Base-by-base conservation (phyloP, 805 yeast genomes). In the Yarrowia bubula region DNA sequence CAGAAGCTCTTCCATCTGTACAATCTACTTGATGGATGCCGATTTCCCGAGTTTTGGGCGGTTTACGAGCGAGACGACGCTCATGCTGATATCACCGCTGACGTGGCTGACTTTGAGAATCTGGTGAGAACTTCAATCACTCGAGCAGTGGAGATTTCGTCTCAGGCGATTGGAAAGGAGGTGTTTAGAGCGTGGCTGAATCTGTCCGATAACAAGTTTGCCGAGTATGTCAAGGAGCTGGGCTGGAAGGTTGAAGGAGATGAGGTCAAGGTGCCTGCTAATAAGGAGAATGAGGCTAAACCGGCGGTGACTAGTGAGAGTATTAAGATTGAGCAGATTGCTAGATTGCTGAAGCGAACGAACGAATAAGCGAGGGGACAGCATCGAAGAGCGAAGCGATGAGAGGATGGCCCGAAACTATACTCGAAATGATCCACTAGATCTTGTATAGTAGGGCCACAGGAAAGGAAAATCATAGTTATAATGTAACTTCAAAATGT, bases 21-120 rank as follows among this genome's bases (percentile, higher is more conserved):
- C 71, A 50, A 64, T 15, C 67, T 72, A 13, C 69, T 76, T 18
- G 76, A 73, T 63, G 67, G 71, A 15, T 72, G 74, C 22, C 67
- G 70, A 38, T 76, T 71, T 70, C 64, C 71, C 17, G 73, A 69
- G 51, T 76, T 76, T 70, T 76, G 78, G 78, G 61, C 68, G 18
- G 67, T 67, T 6, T 72, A 70, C 58, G 70, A 71, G 53, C 67
- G 69, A 37, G 74, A 70, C 66, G 77, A 74, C 51, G 57, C 68
- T 44, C 70, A 71, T 62, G 76, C 74, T 22, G 78, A 75, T 42
- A 67, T 73, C 32, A 73, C 75, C 7, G 74, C 75, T n/a, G 76
- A 74, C 37, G 74, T 76, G 32, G 62, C 43, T 14, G 74, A 72
- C 13, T 76, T 76, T 65, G 77, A 74, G 33, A 75, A 72, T 60